Conservation (phyloP, 139 green algal genomes). For the Astrephomene gubernaculifera region DNA sequence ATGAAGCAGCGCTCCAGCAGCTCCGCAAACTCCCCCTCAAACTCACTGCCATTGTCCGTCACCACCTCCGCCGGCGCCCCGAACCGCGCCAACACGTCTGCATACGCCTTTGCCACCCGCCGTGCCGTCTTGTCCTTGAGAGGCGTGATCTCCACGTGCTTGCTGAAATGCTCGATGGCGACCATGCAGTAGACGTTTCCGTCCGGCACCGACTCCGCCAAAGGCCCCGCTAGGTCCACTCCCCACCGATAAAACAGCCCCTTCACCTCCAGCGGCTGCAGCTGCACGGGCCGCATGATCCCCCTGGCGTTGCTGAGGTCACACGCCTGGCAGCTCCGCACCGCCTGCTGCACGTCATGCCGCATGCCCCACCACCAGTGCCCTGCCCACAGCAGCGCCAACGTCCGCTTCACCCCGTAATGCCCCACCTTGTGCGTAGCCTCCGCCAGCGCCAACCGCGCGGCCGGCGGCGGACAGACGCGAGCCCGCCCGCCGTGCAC, state of each 20-base stretch:
- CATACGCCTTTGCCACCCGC: background rate
- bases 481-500: too few relatives aligned
- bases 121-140: slow-evolving; percentile 25
- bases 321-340: background rate
- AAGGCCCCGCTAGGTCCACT: slow-evolving; percentile 39
- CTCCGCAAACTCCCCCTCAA: slow-evolving; percentile 42
- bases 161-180: too few relatives aligned
- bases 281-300: background rate
- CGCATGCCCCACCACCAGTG: slow-evolving; percentile 30
- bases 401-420: slow-evolving; percentile 3
- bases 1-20: slow-evolving; percentile 39
- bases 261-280: too few relatives aligned
- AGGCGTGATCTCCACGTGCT: slow-evolving; percentile 10
- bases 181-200: too few relatives aligned
- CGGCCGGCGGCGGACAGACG: too few relatives aligned
- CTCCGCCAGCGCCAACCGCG: too few relatives aligned
- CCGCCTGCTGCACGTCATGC: background rate
- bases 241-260: too few relatives aligned
- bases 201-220: background rate
- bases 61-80: slow-evolving; percentile 27
- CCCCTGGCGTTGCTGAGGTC: background rate
- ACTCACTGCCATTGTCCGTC: slow-evolving; percentile 53
- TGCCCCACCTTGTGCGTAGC: too few relatives aligned
- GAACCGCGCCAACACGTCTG: slow-evolving; percentile 28
- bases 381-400: background rate